These are phyloP conservation scores for Xylaria multiplex DNA, from an alignment of 2,329 filamentous ascomycete genomes.

Conservation along the genomic window DNA sequence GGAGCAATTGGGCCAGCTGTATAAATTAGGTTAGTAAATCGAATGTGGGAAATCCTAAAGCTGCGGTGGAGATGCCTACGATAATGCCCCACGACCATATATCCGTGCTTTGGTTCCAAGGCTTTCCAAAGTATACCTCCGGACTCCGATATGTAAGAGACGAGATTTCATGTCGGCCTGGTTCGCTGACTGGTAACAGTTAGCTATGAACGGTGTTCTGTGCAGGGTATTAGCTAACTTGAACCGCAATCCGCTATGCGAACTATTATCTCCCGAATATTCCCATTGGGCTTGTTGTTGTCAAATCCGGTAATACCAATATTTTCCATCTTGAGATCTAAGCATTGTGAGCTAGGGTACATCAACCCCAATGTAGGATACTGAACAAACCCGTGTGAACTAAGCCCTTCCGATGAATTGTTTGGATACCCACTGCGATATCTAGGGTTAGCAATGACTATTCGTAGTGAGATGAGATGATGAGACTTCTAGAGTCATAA, in stretches of 20 bases:
- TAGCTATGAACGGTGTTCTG: not conserved
- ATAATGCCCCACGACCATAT: slow-evolving; percentile 13
- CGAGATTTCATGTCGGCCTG: slow-evolving; percentile 1
- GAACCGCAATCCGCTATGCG: slow-evolving; percentile 6
- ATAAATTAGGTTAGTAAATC: not conserved
- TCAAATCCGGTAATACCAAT: slow-evolving; percentile 9
- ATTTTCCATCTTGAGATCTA: slow-evolving; percentile 15
- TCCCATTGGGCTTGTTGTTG: slow-evolving; percentile 3
- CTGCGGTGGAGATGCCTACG: not conserved
- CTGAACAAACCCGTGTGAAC: not conserved
- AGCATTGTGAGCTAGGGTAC: not conserved
- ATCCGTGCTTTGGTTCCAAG: not conserved
- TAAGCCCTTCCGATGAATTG: not conserved
- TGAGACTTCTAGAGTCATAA: not conserved
- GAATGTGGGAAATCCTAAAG: not conserved
- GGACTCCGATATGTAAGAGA: slow-evolving; percentile 15
- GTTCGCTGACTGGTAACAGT: not conserved
- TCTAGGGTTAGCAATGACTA: not conserved
- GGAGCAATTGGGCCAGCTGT: slow-evolving; percentile 9
- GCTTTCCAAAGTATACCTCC: slow-evolving; percentile 8
- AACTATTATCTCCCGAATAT: slow-evolving; percentile 1
- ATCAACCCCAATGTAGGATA: not conserved
- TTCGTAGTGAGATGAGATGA: not conserved
- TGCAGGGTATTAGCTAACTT: not conserved
- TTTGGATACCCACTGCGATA: not conserved